phyloP scores from a whole-genome alignment of 2,329 filamentous ascomycete species.

The Pseudogymnoascus destructans region DNA sequence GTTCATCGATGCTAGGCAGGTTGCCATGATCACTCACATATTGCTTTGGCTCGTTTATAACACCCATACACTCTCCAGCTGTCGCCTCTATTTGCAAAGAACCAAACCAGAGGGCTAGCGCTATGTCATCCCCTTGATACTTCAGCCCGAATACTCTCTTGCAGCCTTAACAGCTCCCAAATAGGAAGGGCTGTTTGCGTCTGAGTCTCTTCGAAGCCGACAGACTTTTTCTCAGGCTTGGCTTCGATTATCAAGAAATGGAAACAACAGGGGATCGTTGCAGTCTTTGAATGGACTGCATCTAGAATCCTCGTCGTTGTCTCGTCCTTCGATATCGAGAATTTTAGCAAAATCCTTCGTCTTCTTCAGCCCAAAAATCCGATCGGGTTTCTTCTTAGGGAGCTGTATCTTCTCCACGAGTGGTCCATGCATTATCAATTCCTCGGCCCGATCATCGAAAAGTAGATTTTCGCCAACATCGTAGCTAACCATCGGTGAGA shows the following conservation, averaged over 20 bases:
- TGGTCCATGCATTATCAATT: constrained; percentile 1
- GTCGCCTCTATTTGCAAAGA: not conserved
- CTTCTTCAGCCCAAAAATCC: constrained; percentile 14
- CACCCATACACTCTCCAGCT: not conserved
- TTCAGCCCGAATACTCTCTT: constrained; percentile 14
- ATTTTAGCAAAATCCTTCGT: constrained; percentile 12
- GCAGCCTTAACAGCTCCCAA: constrained; percentile 18
- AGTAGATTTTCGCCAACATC: not conserved
- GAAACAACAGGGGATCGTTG: constrained; percentile 16
- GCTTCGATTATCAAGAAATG: constrained; percentile 23
- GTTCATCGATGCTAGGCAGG: not conserved
- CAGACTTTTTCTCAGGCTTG: constrained; percentile 15
- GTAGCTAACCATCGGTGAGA: not conserved
- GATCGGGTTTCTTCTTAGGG: constrained; percentile 14
- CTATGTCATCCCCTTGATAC: not conserved
- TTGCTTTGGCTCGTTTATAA: not conserved
- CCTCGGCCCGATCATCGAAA: not conserved
- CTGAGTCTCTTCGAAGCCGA: constrained; percentile 16
- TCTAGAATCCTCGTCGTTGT: not conserved
- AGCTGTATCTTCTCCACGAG: not conserved
- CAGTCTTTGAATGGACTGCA: constrained; percentile 12
- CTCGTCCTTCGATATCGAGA: not conserved
- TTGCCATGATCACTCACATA: not conserved
- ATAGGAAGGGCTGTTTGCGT: constrained; percentile 21
- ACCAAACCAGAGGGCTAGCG: not conserved